Percentiles rank a stretch among this genome's conserved stretches.
Conservation (phyloP, 495 filamentous ascomycete species). For the Penicillium desertorum region DNA sequence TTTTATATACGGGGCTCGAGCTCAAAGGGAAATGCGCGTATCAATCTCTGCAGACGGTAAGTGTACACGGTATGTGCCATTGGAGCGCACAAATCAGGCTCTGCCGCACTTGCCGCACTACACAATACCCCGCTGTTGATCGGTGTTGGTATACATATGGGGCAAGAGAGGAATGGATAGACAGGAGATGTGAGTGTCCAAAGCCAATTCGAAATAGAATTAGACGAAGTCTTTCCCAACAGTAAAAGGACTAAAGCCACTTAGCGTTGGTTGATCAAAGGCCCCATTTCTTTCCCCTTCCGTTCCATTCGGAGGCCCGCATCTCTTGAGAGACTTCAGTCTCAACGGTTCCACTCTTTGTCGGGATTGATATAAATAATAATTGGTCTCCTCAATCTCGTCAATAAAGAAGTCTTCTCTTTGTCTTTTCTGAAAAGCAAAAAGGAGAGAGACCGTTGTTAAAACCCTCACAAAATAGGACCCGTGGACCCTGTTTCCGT, state of each 20-base stretch:
- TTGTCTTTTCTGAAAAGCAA: not conserved
- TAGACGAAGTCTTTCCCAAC: constrained; percentile 8
- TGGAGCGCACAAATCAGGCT: constrained; percentile 1
- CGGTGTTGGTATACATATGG: not conserved
- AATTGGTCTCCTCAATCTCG: constrained; percentile 1
- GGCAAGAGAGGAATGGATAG: not conserved
- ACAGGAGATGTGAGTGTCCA: not conserved
- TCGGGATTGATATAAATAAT: constrained; percentile 18
- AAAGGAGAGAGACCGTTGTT: not conserved
- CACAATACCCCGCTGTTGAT: constrained; percentile 10
- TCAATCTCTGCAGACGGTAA: constrained; percentile 10
- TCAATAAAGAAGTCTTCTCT: not conserved
- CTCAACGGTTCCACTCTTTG: constrained; percentile 23
- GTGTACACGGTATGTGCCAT: constrained; percentile 7
- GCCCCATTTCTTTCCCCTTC: constrained; percentile 31
- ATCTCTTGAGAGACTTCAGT: constrained; percentile 13
- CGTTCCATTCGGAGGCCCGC: constrained; percentile 33
- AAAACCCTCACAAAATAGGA: not conserved
- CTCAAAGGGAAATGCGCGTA: not conserved
- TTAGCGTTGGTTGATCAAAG: constrained; percentile 15
- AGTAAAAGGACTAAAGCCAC: not conserved
- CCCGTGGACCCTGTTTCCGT: constrained; percentile 5
- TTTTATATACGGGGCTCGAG: constrained; percentile 5
- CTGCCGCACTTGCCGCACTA: constrained; percentile 25
- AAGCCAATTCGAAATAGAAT: not conserved